A percentile compares a stretch with the other conserved stretches of the same genome.
These are phyloP conservation scores for Sclerotinia nivalis DNA, from an alignment of 2,329 filamentous ascomycete species.

Conservation along the genomic window DNA sequence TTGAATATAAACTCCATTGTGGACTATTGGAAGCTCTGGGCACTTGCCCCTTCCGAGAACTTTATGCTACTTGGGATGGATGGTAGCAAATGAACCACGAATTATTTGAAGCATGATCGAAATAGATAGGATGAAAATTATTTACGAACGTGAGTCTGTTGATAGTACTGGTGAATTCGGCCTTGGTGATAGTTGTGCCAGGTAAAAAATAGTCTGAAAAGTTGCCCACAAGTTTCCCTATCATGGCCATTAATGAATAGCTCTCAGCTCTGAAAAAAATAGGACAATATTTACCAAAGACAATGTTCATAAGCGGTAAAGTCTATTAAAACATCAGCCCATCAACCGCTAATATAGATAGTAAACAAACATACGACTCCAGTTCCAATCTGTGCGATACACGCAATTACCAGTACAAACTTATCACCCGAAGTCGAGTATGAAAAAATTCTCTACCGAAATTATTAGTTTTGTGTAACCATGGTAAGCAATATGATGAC, in stretches of 20 bases:
- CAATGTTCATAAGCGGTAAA: constrained; percentile 59
- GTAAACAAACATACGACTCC: constrained; percentile 32
- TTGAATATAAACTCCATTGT: neutral
- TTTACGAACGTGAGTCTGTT: constrained; percentile 49
- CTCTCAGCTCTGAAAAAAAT: neutral
- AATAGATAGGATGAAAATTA: neutral
- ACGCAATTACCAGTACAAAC: constrained; percentile 31
- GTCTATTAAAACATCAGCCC: constrained; percentile 43
- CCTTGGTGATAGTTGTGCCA: constrained; percentile 41
- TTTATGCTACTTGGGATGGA: no score
- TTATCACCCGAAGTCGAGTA: constrained; percentile 35
- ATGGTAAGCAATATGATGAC: neutral
- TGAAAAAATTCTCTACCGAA: constrained; percentile 35
- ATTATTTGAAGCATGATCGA: neutral
- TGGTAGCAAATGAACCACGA: neutral
- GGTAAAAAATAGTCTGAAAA: constrained; percentile 40
- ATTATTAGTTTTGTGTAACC: neutral
- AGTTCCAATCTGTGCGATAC: constrained; percentile 33
- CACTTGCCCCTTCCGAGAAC: neutral
- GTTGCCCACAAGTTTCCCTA: constrained; percentile 39
- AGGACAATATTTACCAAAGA: constrained; percentile 50
- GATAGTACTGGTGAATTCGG: constrained; percentile 46
- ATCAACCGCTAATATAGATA: neutral
- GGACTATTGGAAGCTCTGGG: neutral
- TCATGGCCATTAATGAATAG: neutral